Percentiles rank a stretch among this genome's conserved stretches.
Conservation (phyloP, 257 asterid species). For the Nicotiana paniculata region DNA sequence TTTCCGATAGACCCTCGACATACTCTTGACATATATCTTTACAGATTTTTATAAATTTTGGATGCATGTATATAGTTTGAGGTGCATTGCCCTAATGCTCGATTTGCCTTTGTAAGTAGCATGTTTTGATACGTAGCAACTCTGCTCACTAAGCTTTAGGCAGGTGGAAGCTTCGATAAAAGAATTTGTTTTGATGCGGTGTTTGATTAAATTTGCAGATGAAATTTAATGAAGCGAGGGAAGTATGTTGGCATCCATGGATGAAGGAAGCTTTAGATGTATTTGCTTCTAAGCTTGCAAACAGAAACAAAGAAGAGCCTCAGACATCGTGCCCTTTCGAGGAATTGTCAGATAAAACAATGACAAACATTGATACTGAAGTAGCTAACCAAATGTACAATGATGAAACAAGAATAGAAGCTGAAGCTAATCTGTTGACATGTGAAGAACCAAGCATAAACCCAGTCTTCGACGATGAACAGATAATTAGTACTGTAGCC, state of each 20-base stretch:
- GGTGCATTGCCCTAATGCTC: not conserved
- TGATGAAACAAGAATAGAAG: not conserved
- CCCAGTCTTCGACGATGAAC: not conserved
- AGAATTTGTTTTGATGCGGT: too few relatives aligned
- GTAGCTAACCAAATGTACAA: not conserved
- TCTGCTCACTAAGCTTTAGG: not conserved
- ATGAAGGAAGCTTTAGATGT: conserved; percentile 84
- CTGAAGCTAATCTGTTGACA: not conserved
- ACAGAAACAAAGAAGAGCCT: conserved; percentile 1
- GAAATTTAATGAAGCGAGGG: conserved; percentile 64
- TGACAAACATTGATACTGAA: not conserved
- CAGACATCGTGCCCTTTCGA: not conserved
- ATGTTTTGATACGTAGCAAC: not conserved
- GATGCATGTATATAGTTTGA: too few relatives aligned
- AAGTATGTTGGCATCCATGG: conserved; percentile 61
- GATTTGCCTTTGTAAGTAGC: not conserved
- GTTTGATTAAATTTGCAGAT: conserved; percentile 34
- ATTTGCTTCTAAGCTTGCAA: conserved; percentile 32
- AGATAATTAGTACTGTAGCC: not conserved
- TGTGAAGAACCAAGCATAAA: not conserved
- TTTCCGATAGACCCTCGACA: not conserved
- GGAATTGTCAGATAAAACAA: not conserved
- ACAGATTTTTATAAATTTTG: not conserved
- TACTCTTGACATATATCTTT: not conserved
- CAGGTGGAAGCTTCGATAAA: not conserved